phyloP scores from a whole-genome alignment of 805 yeast genomes.

The Lachancea quebecensis region DNA sequence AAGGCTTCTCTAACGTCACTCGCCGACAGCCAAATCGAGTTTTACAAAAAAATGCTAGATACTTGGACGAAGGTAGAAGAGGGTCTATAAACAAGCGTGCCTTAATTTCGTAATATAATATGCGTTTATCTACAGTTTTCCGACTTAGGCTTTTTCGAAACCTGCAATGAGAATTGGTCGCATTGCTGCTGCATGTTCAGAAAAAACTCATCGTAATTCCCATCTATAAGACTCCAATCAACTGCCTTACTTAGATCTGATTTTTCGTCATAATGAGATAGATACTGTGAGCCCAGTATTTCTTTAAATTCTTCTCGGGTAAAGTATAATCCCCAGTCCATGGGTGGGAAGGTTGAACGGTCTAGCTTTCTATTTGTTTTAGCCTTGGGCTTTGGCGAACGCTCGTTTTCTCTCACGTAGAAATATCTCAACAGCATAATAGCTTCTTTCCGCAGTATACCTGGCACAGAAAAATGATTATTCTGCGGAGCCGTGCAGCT shows the following conservation, averaged over 20 bases:
- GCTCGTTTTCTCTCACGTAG: constrained; percentile 76
- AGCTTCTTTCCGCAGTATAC: constrained; percentile 74
- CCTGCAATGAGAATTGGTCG: constrained; percentile 7
- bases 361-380: constrained; percentile 64
- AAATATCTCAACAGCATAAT: constrained; percentile 73
- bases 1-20: constrained; percentile 62
- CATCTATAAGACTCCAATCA: constrained; percentile 25
- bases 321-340: constrained; percentile 52
- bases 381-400: constrained; percentile 74
- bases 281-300: constrained; percentile 15
- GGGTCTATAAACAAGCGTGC: constrained; percentile 16
- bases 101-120: constrained; percentile 1
- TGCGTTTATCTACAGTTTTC: constrained; percentile 3
- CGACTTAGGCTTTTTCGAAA: constrained; percentile 11
- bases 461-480: constrained; percentile 60
- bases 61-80: constrained; percentile 61
- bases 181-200: constrained; percentile 10
- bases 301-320: constrained; percentile 41
- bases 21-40: constrained; percentile 68
- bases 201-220: constrained; percentile 12
- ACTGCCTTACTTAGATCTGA: constrained; percentile 15
- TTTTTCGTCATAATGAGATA: constrained; percentile 11
- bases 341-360: constrained; percentile 48
- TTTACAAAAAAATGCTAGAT: constrained; percentile 59
- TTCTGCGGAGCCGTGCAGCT: constrained; percentile 18